Evolutionary conservation across 805 yeast species (phyloP).

Genomic region (Zygoascus ofunaensis): DNA sequence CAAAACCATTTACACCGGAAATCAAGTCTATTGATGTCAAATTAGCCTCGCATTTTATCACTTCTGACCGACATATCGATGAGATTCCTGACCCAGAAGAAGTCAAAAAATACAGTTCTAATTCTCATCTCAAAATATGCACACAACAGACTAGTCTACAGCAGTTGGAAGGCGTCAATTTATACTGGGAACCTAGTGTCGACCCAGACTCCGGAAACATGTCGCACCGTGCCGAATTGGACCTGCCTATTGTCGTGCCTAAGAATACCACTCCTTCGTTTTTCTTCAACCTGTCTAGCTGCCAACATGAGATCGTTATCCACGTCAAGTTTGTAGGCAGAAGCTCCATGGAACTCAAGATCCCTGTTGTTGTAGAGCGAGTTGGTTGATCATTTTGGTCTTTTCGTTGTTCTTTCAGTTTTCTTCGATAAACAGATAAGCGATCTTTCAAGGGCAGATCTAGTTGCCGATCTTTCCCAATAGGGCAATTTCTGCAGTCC

Average conservation of each 20-base stretch:
- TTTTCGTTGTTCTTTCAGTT: no score
- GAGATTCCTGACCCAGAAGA: not conserved
- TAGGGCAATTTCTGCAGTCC: no score
- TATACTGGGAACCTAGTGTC: not conserved
- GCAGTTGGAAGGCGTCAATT: not conserved
- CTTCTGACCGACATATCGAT: not conserved
- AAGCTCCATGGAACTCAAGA: not conserved
- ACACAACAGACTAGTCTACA: not conserved
- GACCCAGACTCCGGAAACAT: not conserved
- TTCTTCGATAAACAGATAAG: no score
- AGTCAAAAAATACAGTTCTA: no score
- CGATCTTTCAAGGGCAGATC: no score
- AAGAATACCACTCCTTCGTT: constrained; percentile 8
- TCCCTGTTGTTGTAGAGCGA: constrained; percentile 5
- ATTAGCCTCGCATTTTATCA: not conserved
- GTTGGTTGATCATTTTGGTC: not conserved
- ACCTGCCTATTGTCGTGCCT: constrained; percentile 1
- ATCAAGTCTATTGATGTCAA: not conserved
- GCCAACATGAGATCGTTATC: constrained; percentile 6
- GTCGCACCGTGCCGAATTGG: not conserved
- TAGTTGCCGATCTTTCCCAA: no score
- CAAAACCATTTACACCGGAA: no score
- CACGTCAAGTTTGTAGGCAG: constrained; percentile 2
- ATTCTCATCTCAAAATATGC: not conserved
- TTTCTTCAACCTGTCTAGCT: constrained; percentile 6